These are phyloP conservation scores for Trichoderma orchidacearum DNA, from an alignment of 495 filamentous ascomycete genomes.

Conservation along the genomic window DNA sequence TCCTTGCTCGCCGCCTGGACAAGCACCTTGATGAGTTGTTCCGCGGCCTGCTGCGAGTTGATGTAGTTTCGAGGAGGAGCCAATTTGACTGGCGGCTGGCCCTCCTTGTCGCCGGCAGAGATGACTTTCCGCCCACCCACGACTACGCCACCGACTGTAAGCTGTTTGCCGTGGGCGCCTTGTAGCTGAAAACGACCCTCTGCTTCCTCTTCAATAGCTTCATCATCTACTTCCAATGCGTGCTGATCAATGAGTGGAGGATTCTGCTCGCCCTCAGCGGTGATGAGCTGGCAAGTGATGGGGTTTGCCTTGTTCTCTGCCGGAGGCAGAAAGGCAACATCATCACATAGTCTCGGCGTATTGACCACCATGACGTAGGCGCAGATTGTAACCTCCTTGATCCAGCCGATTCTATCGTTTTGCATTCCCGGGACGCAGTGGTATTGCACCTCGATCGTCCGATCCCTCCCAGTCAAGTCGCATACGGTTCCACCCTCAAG, in stretches of 20 bases:
- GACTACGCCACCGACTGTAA: constrained; percentile 34
- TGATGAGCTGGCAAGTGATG: constrained; percentile 64
- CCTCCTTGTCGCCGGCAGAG: constrained; percentile 24
- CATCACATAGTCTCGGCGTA: constrained; percentile 83
- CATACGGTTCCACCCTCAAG: constrained; percentile 78
- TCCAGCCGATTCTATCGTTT: constrained; percentile 76
- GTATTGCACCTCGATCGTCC: constrained; percentile 81
- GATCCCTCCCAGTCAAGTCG: constrained; percentile 74
- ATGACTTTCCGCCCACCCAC: constrained; percentile 40
- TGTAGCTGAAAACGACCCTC: constrained; percentile 14
- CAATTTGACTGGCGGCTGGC: constrained; percentile 22
- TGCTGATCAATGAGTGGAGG: constrained; percentile 9
- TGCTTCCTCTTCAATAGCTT: constrained; percentile 20
- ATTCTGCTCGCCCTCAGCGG: constrained; percentile 13
- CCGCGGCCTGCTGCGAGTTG: constrained; percentile 4
- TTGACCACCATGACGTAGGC: constrained; percentile 91
- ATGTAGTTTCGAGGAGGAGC: constrained; percentile 21
- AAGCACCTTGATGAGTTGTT: constrained; percentile 18
- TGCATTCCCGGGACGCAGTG: constrained; percentile 73
- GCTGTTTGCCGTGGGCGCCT: constrained; percentile 7
- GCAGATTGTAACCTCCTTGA: constrained; percentile 91
- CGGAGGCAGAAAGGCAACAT: constrained; percentile 82
- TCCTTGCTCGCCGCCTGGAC: constrained; percentile 26
- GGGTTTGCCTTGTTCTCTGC: constrained; percentile 64
- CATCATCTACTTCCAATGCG: constrained; percentile 30